Base-by-base conservation (phyloP, 441 rosid genomes). In the Gossypium gossypioides region DNA sequence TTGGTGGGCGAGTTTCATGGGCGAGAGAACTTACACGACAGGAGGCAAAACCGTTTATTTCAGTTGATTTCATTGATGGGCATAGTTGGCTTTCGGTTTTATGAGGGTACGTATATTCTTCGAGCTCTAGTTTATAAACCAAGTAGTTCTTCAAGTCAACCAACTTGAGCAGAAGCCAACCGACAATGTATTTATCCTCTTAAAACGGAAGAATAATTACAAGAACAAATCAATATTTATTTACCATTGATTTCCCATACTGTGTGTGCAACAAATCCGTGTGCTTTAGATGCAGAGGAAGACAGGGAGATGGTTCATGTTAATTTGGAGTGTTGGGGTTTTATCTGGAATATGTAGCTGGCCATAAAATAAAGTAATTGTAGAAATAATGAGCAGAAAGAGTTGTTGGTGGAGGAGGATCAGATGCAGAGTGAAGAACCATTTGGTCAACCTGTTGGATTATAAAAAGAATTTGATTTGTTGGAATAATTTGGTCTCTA, bases 301-400 rank as follows among this genome's bases (percentile, higher is more conserved):
- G 60, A 58, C 3, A 1, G 1, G 1, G 15, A 44, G 72, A 74
- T 59, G 69, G 61, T 24, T 48, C 48, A 52, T 15, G 57, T 37
- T 56, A 6, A 46, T 22, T 68, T 16, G 29, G 9, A 48, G 51
- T 67, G 10, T 19, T 52, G 58, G 16, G 21, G 10, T 18, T 52
- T 55, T 21, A 7, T 56, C 13, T 13, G 55, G 18, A 50, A 44
- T 77, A 92, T 97, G 32, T 3, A 3, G 32, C 97, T 89, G 91
- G 70, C 99, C 99, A 64, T 95, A 97, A 83, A 95, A 92, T 84
- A 67, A 89, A 95, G 71, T 91, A 95, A 77, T 95, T 95, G 81
- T 91, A 92, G 78, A 95, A 95, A 82, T 92, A 95, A 82, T 95
- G 97, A 29, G 92, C 97, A 82, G 97, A 92, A 22, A 91, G 84